Base-by-base conservation (phyloP, 768 basidiomycete genomes). In the Termitomyces sp. region DNA sequence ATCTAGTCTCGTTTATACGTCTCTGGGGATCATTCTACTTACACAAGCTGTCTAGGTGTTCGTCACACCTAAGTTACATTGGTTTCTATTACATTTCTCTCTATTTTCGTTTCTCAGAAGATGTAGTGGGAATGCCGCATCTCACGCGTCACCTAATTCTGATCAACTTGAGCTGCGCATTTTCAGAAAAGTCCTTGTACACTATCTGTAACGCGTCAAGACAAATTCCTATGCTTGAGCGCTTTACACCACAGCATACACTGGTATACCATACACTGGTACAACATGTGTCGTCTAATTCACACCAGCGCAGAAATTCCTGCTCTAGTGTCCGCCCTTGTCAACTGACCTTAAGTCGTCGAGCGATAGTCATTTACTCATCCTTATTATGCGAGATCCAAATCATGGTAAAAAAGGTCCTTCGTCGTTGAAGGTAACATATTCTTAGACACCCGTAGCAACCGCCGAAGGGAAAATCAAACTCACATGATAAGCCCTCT, bases 341-440 rank as follows among this genome's bases (percentile, higher is more conserved):
- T 63, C 56, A 34, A 46, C 51, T 22, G 60, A 44, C 54, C 54
- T 64, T 15, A 56, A 64, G 34, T 62, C 57, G 59, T 60, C 61
- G 49, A 49, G 49, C 24, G 59, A 59, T 54, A 61, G 55, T 15
- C 61, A 62, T 42, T 42, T 60, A 44, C 60, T 62, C 41, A 56
- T 60, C 44, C 50, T 64, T 15, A 60, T n/a, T n/a, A n/a, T n/a
- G n/a, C n/a, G n/a, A n/a, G n/a, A n/a, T n/a, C 54, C 4, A 62
- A 62, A 33, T 49, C 41, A 50, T 60, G 58, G 59, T 60, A 56
- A 53, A 50, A 52, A 49, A n/a, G 41, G 24, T 46, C 8, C n/a
- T n/a, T n/a, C n/a, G n/a, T n/a, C n/a, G n/a, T 50, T 18, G 6
- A 29, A 29, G 29, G 36, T n/a, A 34, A 42, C 12, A 45, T 31